phyloP scores from a whole-genome alignment of 1,139 yeast genomes.

The Diutina sp. region DNA sequence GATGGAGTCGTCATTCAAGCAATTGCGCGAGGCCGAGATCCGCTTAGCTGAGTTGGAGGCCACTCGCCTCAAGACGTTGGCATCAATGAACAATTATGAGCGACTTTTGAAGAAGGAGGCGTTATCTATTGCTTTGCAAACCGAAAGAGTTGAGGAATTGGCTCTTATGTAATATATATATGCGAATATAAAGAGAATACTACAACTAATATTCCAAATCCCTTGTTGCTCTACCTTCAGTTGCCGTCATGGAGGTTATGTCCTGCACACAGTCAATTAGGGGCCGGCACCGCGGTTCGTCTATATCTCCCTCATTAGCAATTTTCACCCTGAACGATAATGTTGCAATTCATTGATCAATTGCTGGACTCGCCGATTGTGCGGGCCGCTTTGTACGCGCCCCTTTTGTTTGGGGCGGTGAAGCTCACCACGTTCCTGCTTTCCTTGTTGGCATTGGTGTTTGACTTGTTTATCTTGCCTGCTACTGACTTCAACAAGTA shows the following conservation, averaged over 20 bases:
- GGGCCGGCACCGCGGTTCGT: neutral
- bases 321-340: neutral
- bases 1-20: neutral
- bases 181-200: neutral
- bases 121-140: neutral
- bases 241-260: neutral
- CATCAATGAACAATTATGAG: neutral
- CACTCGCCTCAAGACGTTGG: neutral
- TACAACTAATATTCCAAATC: neutral
- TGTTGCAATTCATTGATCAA: constrained; percentile 5
- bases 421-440: constrained; percentile 35
- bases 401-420: constrained; percentile 39
- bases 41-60: neutral
- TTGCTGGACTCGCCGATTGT: constrained; percentile 10
- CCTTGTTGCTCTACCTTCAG: neutral
- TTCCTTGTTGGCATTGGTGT: constrained; percentile 5
- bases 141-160: neutral
- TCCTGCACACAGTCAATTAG: neutral
- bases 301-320: neutral
- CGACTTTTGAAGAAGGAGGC: neutral
- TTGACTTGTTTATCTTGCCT: constrained; percentile 33
- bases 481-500: constrained; percentile 50
- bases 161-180: neutral
- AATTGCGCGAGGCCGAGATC: neutral
- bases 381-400: constrained; percentile 15